Conservation (phyloP, 352 stramenopile genomes). For the Hyaloperonospora arabidopsidis region DNA sequence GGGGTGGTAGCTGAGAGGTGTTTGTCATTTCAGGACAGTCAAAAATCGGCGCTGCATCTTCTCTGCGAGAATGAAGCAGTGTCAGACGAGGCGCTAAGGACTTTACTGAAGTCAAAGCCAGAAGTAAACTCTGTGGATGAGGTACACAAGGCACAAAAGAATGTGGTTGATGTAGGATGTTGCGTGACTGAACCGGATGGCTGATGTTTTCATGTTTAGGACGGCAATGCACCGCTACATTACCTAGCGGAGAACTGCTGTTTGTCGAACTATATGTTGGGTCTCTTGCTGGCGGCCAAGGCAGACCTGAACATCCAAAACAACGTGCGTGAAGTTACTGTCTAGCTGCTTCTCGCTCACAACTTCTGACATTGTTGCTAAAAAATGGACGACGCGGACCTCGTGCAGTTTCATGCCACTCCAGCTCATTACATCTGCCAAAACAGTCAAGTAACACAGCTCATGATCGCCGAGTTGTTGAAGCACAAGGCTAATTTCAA, state of each 20-base stretch:
- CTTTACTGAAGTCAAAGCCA: constrained; percentile 35
- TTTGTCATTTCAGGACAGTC: constrained; percentile 28
- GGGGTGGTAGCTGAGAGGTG: background rate
- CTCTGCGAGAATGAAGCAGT: constrained; percentile 66
- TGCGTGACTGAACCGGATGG: background rate
- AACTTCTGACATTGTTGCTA: background rate
- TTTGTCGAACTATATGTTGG: constrained; percentile 32
- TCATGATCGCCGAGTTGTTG: constrained; percentile 41
- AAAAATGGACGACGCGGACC: background rate
- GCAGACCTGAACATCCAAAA: constrained; percentile 59
- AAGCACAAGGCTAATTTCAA: constrained; percentile 63
- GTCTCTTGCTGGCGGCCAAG: constrained; percentile 36
- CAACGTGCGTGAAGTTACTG: constrained; percentile 26
- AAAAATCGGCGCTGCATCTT: constrained; percentile 59
- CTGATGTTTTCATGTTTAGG: constrained; percentile 18
- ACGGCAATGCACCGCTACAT: constrained; percentile 62
- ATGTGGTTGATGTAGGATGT: background rate
- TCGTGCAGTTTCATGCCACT: constrained; percentile 55
- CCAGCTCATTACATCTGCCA: constrained; percentile 71
- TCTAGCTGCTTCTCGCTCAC: background rate
- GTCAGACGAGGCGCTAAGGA: constrained; percentile 24
- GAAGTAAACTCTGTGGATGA: constrained; percentile 43
- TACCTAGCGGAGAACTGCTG: constrained; percentile 47
- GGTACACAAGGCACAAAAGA: constrained; percentile 12
- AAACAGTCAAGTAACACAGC: constrained; percentile 38